These are phyloP conservation scores for Rhododendron henanense DNA, from an alignment of 148 eudicot genomes.

Conservation along the genomic window DNA sequence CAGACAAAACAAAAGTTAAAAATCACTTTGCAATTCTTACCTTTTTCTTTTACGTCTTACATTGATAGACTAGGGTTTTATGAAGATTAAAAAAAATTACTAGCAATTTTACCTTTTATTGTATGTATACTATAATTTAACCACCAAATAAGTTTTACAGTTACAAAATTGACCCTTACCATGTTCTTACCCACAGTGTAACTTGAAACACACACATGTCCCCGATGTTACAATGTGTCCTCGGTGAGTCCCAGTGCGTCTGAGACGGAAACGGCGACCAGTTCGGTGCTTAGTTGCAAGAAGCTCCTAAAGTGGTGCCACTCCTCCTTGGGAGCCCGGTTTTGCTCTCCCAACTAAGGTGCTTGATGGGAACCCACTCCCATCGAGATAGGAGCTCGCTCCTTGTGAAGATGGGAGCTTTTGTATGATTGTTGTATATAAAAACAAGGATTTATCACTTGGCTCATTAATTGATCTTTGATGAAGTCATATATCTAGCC, in stretches of 20 bases:
- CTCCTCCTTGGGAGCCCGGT: too few species aligned
- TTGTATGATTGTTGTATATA: too few species aligned
- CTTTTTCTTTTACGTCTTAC: not conserved
- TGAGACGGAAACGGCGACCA: not conserved
- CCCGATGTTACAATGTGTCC: not conserved
- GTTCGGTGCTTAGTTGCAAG: too few species aligned
- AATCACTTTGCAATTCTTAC: not conserved
- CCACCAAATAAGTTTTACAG: not conserved
- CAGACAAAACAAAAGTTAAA: not conserved
- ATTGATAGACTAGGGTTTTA: not conserved
- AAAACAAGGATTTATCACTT: too few species aligned
- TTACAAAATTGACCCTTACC: not conserved
- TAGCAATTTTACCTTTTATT: not conserved
- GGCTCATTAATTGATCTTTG: too few species aligned
- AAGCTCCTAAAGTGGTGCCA: too few species aligned
- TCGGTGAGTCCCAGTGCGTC: not conserved
- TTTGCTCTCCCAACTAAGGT: too few species aligned
- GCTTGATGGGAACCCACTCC: too few species aligned
- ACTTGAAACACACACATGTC: not conserved
- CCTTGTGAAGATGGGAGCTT: too few species aligned
- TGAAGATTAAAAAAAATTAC: not conserved
- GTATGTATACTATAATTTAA: not conserved
- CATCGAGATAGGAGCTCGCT: too few species aligned
- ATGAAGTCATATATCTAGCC: too few species aligned
- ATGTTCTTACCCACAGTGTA: not conserved